Evolutionary conservation across 805 yeast genomes (phyloP).

Genomic region (Blastobotrys chiropterorum): DNA sequence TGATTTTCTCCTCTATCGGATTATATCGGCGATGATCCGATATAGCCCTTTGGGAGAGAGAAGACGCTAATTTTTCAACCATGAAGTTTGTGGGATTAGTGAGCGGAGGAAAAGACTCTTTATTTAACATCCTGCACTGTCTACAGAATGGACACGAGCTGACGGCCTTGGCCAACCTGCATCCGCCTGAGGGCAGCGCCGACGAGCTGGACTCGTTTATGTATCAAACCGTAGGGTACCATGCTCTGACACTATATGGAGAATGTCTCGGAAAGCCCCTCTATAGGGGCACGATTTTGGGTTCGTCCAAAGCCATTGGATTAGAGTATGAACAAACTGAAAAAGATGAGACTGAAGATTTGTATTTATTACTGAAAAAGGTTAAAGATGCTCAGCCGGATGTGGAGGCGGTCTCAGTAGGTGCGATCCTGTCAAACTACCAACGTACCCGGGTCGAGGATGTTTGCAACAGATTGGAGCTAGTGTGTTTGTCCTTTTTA

Average conservation of each 20-base stretch:
- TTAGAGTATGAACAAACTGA: constrained; percentile 55
- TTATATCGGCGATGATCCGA: too few relatives aligned
- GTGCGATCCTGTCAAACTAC: constrained; percentile 93
- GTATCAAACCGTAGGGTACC: constrained; percentile 97
- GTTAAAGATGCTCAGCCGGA: constrained; percentile 59
- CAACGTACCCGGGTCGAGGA: constrained; percentile 91
- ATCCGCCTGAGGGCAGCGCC: constrained; percentile 46
- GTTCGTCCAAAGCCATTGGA: constrained; percentile 54
- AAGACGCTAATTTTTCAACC: not conserved
- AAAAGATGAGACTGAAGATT: constrained; percentile 85
- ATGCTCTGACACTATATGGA: constrained; percentile 56
- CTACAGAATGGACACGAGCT: constrained; percentile 79
- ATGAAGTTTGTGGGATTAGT: constrained; percentile 92
- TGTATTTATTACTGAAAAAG: constrained; percentile 45
- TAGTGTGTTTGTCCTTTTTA: constrained; percentile 65
- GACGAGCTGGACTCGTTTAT: constrained; percentile 89
- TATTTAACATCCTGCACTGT: constrained; percentile 83
- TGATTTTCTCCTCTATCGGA: too few relatives aligned
- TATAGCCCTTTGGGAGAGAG: too few relatives aligned
- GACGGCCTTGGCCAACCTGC: constrained; percentile 76
- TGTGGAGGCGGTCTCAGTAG: constrained; percentile 82
- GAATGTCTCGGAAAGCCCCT: constrained; percentile 76
- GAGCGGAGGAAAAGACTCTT: constrained; percentile 96
- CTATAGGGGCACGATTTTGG: constrained; percentile 59
- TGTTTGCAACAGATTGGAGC: constrained; percentile 69